A percentile compares a stretch with the other conserved stretches of the same genome.
These are phyloP conservation scores for Raphanus hybrid DNA, from an alignment of 441 rosid genomes.

Conservation along the genomic window DNA sequence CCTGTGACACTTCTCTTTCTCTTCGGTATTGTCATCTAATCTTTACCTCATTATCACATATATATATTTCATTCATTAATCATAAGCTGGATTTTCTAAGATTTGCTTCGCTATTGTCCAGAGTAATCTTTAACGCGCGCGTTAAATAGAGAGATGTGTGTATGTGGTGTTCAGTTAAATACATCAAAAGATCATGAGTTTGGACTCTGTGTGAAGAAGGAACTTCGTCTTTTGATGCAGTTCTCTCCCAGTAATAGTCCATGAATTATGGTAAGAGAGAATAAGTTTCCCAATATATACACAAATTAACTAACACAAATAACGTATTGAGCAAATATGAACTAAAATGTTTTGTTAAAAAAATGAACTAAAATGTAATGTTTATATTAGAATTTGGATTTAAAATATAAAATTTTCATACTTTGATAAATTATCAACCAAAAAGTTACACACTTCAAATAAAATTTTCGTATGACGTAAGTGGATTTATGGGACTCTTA, in stretches of 20 bases:
- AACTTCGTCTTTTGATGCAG: slow-evolving; percentile 2
- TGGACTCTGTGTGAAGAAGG: slow-evolving; percentile 1
- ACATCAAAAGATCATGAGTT: slow-evolving; percentile 14
- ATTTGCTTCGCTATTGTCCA: slow-evolving; percentile 17
- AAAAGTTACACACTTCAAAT: not conserved
- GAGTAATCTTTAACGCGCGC: slow-evolving; percentile 12
- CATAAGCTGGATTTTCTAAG: slow-evolving; percentile 16
- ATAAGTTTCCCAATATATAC: not conserved
- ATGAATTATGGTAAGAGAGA: not conserved
- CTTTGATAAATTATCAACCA: not conserved
- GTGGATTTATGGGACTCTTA: not conserved
- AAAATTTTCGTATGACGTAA: not conserved
- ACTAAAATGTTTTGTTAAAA: not conserved
- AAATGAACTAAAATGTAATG: not conserved
- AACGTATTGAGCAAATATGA: not conserved
- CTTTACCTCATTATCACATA: slow-evolving; percentile 24
- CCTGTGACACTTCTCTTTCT: slow-evolving; percentile 30
- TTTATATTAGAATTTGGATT: not conserved
- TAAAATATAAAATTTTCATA: not conserved
- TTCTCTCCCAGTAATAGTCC: not conserved
- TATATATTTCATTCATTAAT: slow-evolving; percentile 15
- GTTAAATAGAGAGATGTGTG: slow-evolving; percentile 8
- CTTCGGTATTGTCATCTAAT: slow-evolving; percentile 32
- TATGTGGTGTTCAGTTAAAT: slow-evolving; percentile 21
- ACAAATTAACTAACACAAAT: not conserved